These are phyloP conservation scores for Venustampulla echinocandica DNA, from an alignment of 495 filamentous ascomycete species.

Conservation along the genomic window DNA sequence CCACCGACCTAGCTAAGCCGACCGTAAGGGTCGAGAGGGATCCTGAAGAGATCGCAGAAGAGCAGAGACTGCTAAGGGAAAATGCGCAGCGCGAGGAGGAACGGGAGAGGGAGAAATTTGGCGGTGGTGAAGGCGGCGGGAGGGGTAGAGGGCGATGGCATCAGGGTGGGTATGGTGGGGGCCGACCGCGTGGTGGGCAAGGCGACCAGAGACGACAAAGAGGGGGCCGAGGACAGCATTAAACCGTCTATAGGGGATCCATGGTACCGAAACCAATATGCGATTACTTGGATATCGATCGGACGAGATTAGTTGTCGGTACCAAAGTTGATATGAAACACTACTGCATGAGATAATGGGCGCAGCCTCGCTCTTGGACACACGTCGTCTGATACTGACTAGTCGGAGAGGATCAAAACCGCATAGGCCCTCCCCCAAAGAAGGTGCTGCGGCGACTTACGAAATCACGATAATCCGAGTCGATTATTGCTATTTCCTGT, in stretches of 20 bases:
- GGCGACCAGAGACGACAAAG: conserved; percentile 14
- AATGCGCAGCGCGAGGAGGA: conserved; percentile 30
- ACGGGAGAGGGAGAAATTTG: conserved; percentile 23
- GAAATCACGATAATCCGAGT: too few species aligned
- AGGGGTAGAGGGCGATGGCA: conserved; percentile 20
- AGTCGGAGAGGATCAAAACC: too few species aligned
- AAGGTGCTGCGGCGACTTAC: too few species aligned
- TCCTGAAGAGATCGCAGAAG: conserved; percentile 22
- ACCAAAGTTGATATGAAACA: not conserved
- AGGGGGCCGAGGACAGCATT: conserved; percentile 20
- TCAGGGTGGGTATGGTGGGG: conserved; percentile 14
- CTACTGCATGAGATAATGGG: not conserved
- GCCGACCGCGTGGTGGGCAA: conserved; percentile 5
- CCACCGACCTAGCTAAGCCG: conserved; percentile 62
- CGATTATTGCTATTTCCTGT: too few species aligned
- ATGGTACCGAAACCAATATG: not conserved
- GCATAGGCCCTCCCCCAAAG: too few species aligned
- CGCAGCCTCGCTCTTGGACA: not conserved
- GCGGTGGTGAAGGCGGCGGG: conserved; percentile 25
- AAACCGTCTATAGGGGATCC: not conserved
- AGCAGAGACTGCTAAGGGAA: conserved; percentile 24
- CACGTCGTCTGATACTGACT: too few species aligned
- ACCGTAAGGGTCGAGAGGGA: conserved; percentile 20
- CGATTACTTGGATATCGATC: not conserved
- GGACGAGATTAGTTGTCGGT: not conserved